Conservation (phyloP, 192 early-diverging fungal species). For the Pecoramyces ruminantium region DNA sequence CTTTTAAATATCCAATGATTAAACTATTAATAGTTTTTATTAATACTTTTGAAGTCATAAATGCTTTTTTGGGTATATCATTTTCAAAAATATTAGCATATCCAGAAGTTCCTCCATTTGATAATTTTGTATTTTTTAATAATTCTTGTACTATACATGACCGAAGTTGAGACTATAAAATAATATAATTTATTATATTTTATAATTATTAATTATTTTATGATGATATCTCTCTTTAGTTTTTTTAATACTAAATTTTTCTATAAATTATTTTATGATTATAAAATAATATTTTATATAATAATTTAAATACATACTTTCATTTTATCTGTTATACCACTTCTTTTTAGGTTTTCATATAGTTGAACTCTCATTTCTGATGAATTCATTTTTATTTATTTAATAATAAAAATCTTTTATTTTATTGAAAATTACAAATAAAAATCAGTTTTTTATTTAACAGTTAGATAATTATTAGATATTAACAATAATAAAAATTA, state of each 20-base stretch:
- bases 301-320: conserved; percentile 8
- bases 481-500: no score
- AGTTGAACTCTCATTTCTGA: conserved; percentile 12
- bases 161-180: conserved; percentile 21
- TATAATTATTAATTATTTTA: no score
- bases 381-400: neutral
- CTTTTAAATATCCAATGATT: conserved; percentile 20
- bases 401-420: no score
- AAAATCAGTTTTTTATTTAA: no score
- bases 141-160: conserved; percentile 19
- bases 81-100: neutral
- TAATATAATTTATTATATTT: neutral
- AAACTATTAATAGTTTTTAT: conserved; percentile 20
- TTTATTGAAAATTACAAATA: no score
- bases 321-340: conserved; percentile 20
- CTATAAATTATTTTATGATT: neutral
- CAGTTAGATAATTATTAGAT: no score
- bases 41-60: neutral
- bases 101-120: neutral
- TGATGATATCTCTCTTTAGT: no score
- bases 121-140: neutral
- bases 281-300: no score
- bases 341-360: conserved; percentile 11
- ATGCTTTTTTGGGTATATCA: neutral
- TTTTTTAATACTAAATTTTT: no score